Evolutionary conservation across 768 basidiomycete genomes (phyloP).

Genomic region (Lactarius pseudohatsudake): DNA sequence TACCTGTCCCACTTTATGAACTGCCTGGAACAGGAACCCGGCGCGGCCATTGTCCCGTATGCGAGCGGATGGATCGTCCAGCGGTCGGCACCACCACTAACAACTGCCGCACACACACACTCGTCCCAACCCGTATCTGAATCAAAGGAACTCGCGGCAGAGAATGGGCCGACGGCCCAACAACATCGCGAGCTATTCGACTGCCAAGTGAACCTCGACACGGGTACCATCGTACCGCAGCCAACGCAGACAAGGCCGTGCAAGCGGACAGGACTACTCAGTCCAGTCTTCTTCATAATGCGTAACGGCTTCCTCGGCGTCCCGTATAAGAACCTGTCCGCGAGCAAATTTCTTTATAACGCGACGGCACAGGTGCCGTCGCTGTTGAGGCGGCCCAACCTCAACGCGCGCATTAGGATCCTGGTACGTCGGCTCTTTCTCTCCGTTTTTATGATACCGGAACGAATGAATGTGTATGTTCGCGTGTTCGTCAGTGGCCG

Average conservation of each 20-base stretch:
- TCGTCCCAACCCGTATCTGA: background rate
- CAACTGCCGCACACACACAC: background rate
- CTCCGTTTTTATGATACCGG: background rate
- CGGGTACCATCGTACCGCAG: conserved; percentile 21
- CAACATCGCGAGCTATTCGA: background rate
- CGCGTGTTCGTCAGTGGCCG: conserved; percentile 8
- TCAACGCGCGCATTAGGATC: conserved; percentile 15
- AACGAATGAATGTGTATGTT: background rate
- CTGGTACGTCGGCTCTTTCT: background rate
- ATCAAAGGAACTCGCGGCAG: background rate
- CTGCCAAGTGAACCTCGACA: conserved; percentile 3
- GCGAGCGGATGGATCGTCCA: background rate
- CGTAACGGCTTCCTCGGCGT: conserved; percentile 15
- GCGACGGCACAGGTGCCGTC: conserved; percentile 1
- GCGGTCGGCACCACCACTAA: background rate
- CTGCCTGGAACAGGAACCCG: background rate
- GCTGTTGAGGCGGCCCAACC: background rate
- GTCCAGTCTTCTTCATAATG: conserved; percentile 12
- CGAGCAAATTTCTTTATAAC: background rate
- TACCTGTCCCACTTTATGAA: background rate
- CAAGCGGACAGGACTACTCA: background rate
- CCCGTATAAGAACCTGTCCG: background rate
- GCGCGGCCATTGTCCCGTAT: background rate
- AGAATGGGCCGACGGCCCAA: background rate
- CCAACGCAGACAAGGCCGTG: conserved; percentile 5